Evolutionary conservation across 1,284 basidiomycete species (phyloP).

Genomic region (Cutaneotrichosporon spelunceum): DNA sequence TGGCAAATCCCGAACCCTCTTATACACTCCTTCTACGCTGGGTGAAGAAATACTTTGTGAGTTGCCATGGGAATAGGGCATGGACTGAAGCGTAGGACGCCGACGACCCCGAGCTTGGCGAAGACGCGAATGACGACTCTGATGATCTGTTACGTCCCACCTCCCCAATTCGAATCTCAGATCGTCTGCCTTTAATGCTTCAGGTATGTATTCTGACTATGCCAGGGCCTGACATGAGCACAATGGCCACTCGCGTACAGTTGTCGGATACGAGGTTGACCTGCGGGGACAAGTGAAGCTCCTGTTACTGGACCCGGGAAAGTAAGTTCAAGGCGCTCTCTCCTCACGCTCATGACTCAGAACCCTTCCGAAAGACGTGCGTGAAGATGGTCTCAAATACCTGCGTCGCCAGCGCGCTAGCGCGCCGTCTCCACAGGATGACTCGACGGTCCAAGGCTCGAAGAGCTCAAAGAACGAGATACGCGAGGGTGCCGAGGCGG

Average conservation of each 20-base stretch:
- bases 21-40: constrained; percentile 37
- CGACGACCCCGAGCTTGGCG: constrained; percentile 1
- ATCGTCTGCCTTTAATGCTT: constrained; percentile 72
- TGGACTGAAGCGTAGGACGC: constrained; percentile 8
- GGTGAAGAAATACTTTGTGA: constrained; percentile 47
- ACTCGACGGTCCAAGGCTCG: background rate
- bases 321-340: constrained; percentile 53
- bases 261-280: constrained; percentile 72
- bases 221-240: constrained; percentile 56
- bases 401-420: constrained; percentile 25
- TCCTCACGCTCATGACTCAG: constrained; percentile 22
- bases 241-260: constrained; percentile 74
- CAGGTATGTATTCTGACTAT: constrained; percentile 41
- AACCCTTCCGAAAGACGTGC: constrained; percentile 40
- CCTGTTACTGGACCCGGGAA: constrained; percentile 72
- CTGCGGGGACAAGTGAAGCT: constrained; percentile 62
- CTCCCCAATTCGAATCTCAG: constrained; percentile 55
- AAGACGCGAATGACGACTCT: constrained; percentile 18
- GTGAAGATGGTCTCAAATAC: constrained; percentile 41
- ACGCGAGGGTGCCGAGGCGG: constrained; percentile 16
- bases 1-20: constrained; percentile 21
- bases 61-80: background rate
- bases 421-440: constrained; percentile 1
- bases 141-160: constrained; percentile 32
- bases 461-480: background rate